Percentiles rank a stretch among this genome's conserved stretches.
Evolutionary conservation across 192 early-diverging fungal genomes (phyloP).

Genomic region (Linnemannia hyalina): DNA sequence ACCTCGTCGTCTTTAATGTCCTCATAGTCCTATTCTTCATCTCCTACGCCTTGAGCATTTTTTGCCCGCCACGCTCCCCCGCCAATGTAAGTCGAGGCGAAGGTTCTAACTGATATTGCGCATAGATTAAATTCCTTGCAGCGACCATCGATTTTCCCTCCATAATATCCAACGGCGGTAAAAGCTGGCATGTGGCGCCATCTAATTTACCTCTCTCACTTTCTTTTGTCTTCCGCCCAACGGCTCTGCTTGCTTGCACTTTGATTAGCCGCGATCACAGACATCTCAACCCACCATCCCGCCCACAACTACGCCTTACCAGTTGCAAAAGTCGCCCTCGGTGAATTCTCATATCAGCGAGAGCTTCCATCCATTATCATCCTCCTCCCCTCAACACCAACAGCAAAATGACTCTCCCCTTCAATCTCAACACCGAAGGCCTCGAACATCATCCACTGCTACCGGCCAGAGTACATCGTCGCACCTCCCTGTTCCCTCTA

Average conservation of each 20-base stretch:
- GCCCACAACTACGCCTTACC: constrained; percentile 42
- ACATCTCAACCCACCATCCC: constrained; percentile 14
- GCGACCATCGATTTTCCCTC: not conserved
- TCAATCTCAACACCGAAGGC: not conserved
- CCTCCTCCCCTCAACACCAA: not conserved
- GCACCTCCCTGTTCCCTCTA: not conserved
- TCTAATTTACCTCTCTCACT: not conserved
- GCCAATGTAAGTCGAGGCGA: constrained; percentile 44
- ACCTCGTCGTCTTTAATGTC: constrained; percentile 55
- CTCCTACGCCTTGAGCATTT: constrained; percentile 61
- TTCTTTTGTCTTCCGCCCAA: not conserved
- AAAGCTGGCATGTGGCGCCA: not conserved
- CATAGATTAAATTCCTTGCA: constrained; percentile 8
- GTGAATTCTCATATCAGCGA: not conserved
- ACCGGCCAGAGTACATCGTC: not conserved
- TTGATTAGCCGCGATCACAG: not conserved
- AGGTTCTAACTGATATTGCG: not conserved
- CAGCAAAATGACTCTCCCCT: not conserved
- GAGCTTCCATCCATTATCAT: not conserved
- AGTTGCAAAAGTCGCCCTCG: constrained; percentile 5
- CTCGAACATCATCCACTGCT: constrained; percentile 1
- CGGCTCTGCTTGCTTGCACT: not conserved
- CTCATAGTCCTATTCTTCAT: constrained; percentile 56
- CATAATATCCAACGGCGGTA: not conserved
- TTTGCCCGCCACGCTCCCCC: constrained; percentile 57